Evolutionary conservation across 139 green algal genomes (phyloP), one percentile per base, ranked within the genome.

Genomic region (Chlamydomonas incerta): DNA sequence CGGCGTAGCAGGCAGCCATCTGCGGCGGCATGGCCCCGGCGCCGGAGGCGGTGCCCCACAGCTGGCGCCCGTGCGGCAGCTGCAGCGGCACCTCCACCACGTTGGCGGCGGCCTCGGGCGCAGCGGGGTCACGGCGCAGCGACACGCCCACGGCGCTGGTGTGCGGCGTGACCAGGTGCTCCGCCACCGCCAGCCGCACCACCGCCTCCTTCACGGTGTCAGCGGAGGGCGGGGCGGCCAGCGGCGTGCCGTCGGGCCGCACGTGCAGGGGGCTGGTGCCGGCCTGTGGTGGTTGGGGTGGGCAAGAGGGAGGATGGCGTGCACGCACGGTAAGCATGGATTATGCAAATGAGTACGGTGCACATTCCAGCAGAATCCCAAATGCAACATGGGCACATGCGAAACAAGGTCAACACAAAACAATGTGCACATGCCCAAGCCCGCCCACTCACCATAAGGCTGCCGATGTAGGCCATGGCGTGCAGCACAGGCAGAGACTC

Each of bases 81-180:
- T 88, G 83, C 60, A 88, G 83, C 28, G 83, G 83, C 66, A 88
- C 83, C 67, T 88, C 74, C 29, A 80, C 73, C 70, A 76, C 37
- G 26, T 66, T 66, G 34, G 71, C 28, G 10, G 55, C 81, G 1
- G 33, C 63, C 41, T 28, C 50, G 18, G 86, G 80, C 47, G 87
- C 86, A 3, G 77, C 35, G 6, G 86, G 80, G 69, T 83, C 63
- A 1, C n/a, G 41, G n/a, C 87, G 87, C 74, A 88, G 81, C 82
- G 82, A 37, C 47, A 91, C 87, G 15, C 87, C 87, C 69, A 91
- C 87, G 21, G 87, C 83, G 5, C 75, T 67, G 6, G 87, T 91
- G 82, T 87, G 72, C 24, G 72, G 82, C 60, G 87, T 91, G 18
- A 91, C 75, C 69, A 91, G 70, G 71, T 81, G 63, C 82, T 83